Percentiles rank a stretch among this genome's conserved stretches.
Evolutionary conservation across 2,329 filamentous ascomycete genomes (phyloP).

Genomic region (Monosporascus sp.): DNA sequence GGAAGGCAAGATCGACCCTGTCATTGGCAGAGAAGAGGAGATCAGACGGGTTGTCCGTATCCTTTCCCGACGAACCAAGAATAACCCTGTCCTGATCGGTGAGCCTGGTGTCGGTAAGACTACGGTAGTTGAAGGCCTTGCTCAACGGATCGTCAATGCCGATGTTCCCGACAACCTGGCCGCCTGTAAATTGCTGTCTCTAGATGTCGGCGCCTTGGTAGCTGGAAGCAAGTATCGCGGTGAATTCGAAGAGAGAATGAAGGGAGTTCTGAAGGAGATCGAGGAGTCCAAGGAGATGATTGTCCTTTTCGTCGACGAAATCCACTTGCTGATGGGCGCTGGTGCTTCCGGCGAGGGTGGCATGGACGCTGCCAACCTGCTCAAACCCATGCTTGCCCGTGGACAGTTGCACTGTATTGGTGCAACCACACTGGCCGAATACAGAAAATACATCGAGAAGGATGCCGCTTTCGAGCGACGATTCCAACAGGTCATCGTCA

Average conservation of each 20-base stretch:
- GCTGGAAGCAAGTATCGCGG: slow-evolving; percentile 97
- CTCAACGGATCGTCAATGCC: slow-evolving; percentile 90
- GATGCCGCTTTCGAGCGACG: slow-evolving; percentile 96
- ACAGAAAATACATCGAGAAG: slow-evolving; percentile 98
- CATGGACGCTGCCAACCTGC: slow-evolving; percentile 96
- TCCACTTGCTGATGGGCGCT: slow-evolving; percentile 96
- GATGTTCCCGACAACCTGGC: slow-evolving; percentile 95
- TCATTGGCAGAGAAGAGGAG: slow-evolving; percentile 95
- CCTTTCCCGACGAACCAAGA: slow-evolving; percentile 89
- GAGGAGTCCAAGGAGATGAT: slow-evolving; percentile 93
- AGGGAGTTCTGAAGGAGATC: slow-evolving; percentile 96
- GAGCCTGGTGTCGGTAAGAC: slow-evolving; percentile 98
- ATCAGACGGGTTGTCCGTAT: slow-evolving; percentile 90
- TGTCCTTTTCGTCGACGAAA: slow-evolving; percentile 96
- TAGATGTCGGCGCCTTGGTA: slow-evolving; percentile 91
- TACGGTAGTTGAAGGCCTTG: slow-evolving; percentile 92
- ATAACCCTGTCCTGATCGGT: slow-evolving; percentile 96
- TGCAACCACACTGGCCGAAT: slow-evolving; percentile 90
- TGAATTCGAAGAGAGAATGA: slow-evolving; percentile 99
- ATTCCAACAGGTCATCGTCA: slow-evolving; percentile 97
- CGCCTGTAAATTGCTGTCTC: slow-evolving; percentile 85
- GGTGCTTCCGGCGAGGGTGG: slow-evolving; percentile 91
- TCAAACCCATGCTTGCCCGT: slow-evolving; percentile 97
- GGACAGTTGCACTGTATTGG: slow-evolving; percentile 97
- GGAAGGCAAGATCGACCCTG: slow-evolving; percentile 96